Evolutionary conservation across 331 rosid genomes (phyloP).

Genomic region (Spiraea crenata): DNA sequence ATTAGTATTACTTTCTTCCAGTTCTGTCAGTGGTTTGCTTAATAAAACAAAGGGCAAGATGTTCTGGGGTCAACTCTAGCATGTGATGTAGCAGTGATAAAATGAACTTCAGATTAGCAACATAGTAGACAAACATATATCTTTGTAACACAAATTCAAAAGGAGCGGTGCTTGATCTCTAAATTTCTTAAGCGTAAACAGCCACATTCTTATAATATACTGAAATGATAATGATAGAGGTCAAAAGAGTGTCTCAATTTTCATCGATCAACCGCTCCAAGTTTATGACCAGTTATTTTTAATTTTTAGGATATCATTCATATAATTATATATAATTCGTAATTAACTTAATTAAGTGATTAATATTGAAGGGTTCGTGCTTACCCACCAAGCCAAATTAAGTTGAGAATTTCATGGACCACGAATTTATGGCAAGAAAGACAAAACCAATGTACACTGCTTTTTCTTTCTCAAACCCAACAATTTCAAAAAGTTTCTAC

Average conservation of each 20-base stretch:
- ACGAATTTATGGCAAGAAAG: slow-evolving; percentile 13
- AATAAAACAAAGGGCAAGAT: slow-evolving; percentile 18
- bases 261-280: too few relatives aligned
- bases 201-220: too few relatives aligned
- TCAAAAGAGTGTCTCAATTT: too few relatives aligned
- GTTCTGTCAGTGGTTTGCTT: not conserved
- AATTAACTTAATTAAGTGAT: too few relatives aligned
- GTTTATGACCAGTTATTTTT: too few relatives aligned
- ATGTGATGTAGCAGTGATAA: slow-evolving; percentile 36
- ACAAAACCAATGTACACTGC: slow-evolving; percentile 6
- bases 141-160: slow-evolving; percentile 24
- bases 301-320: too few relatives aligned
- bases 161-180: slow-evolving; percentile 31
- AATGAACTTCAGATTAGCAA: slow-evolving; percentile 18
- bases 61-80: slow-evolving; percentile 57
- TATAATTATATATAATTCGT: too few relatives aligned
- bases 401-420: slow-evolving; percentile 8
- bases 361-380: not conserved
- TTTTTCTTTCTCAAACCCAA: not conserved
- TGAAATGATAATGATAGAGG: too few relatives aligned
- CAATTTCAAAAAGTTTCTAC: slow-evolving; percentile 3
- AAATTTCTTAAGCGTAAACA: too few relatives aligned
- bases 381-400: slow-evolving; percentile 14
- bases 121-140: slow-evolving; percentile 19
- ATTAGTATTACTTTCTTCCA: too few relatives aligned